Percentiles rank a stretch among this genome's conserved stretches.
Evolutionary conservation across 495 filamentous ascomycete species (phyloP).

Genomic region (Aspergillus nidulans): DNA sequence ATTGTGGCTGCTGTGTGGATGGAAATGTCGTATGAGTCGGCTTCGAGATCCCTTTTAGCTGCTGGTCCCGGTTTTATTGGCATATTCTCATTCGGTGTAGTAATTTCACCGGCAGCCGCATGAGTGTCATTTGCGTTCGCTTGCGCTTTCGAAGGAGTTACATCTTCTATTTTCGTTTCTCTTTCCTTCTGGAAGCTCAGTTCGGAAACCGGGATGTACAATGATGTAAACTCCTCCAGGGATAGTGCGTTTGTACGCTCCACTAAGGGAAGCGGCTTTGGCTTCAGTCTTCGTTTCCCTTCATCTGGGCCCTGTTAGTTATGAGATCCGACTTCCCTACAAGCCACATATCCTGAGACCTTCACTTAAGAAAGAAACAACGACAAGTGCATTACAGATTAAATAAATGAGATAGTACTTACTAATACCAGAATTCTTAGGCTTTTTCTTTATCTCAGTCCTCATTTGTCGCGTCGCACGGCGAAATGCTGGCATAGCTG

Average conservation of each 20-base stretch:
- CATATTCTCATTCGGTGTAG: no score
- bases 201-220: constrained; percentile 23
- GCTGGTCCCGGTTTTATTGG: no score
- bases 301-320: constrained; percentile 10
- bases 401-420: background rate
- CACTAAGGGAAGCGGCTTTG: constrained; percentile 27
- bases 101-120: no score
- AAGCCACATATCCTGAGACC: background rate
- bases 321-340: background rate
- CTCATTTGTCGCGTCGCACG: background rate
- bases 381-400: background rate
- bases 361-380: background rate
- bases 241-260: constrained; percentile 40
- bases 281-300: background rate
- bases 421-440: background rate
- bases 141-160: background rate
- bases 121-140: background rate
- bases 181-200: constrained; percentile 6
- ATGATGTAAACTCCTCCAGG: constrained; percentile 29
- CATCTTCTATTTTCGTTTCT: background rate
- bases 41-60: background rate
- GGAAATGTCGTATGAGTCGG: constrained; percentile 14
- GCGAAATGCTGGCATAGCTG: constrained; percentile 1
- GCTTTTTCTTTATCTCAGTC: background rate
- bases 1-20: constrained; percentile 48